These are phyloP conservation scores for Antitrichia curtipendula DNA, from an alignment of 225 moss, liverwort and hornwort species.

Conservation along the genomic window DNA sequence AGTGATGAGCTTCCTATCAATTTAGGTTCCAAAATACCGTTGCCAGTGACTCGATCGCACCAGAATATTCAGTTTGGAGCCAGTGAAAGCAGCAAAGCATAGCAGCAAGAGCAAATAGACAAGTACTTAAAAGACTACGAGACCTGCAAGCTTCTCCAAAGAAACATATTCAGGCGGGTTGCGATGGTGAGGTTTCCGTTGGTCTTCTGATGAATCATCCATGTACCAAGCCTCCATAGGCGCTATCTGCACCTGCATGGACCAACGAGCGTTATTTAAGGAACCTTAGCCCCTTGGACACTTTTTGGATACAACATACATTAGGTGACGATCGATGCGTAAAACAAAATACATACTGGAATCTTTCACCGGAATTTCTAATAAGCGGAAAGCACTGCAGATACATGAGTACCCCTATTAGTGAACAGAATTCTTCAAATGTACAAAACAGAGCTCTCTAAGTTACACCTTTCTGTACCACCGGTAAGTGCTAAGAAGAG, in stretches of 20 bases:
- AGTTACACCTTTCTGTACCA: neutral
- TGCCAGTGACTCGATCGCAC: neutral
- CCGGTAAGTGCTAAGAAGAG: neutral
- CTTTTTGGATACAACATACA: neutral
- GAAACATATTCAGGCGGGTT: constrained; percentile 30
- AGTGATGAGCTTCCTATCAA: neutral
- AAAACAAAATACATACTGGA: neutral
- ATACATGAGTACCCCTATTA: neutral
- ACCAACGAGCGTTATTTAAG: neutral
- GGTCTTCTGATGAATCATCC: constrained; percentile 34
- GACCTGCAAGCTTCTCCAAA: constrained; percentile 29
- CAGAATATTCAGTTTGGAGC: neutral
- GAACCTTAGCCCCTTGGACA: neutral
- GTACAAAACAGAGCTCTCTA: neutral
- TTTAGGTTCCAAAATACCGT: neutral
- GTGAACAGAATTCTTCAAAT: neutral
- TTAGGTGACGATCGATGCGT: neutral
- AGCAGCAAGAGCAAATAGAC: neutral
- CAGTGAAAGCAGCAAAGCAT: neutral
- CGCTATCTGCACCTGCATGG: constrained; percentile 18
- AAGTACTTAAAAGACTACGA: neutral
- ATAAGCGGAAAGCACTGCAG: neutral
- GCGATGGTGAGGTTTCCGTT: constrained; percentile 42
- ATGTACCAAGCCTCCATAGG: constrained; percentile 57
- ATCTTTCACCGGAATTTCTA: neutral